Conservation (phyloP, 1,284 basidiomycete species). For the Puccinia novopanici region DNA sequence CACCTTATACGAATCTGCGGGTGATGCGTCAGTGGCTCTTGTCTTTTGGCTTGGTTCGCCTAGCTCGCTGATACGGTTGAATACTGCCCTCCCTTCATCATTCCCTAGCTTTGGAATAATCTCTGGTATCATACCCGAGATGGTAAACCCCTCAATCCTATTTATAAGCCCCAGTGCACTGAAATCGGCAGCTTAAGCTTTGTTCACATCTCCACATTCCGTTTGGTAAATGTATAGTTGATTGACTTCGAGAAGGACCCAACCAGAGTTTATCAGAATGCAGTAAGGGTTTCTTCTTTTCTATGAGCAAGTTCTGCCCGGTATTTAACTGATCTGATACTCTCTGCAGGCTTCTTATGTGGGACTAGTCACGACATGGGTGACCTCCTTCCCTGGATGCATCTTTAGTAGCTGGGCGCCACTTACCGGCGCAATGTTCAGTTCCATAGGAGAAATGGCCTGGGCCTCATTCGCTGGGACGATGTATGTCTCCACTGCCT, state of each 20-base stretch:
- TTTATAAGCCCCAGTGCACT: neutral
- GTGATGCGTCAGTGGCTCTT: constrained; percentile 42
- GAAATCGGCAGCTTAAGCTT: neutral
- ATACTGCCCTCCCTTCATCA: neutral
- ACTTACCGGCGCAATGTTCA: constrained; percentile 33
- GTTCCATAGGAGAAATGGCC: constrained; percentile 38
- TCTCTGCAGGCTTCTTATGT: neutral
- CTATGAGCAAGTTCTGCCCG: neutral
- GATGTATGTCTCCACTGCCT: constrained; percentile 33
- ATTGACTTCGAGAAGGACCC: constrained; percentile 52
- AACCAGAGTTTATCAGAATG: constrained; percentile 25
- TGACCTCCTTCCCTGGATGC: constrained; percentile 47
- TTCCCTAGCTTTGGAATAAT: constrained; percentile 32
- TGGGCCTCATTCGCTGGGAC: constrained; percentile 46
- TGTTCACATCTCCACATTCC: neutral
- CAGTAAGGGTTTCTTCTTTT: constrained; percentile 7
- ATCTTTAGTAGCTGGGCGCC: constrained; percentile 41
- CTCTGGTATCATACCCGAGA: constrained; percentile 42
- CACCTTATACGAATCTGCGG: constrained; percentile 42
- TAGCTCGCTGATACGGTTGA: neutral
- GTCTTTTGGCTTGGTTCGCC: neutral
- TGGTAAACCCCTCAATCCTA: constrained; percentile 13
- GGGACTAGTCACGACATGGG: constrained; percentile 47
- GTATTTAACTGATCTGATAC: neutral
- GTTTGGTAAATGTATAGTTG: neutral